Base-by-base conservation (phyloP, 2,329 filamentous ascomycete genomes). In the Taxawa tesnikishii region DNA sequence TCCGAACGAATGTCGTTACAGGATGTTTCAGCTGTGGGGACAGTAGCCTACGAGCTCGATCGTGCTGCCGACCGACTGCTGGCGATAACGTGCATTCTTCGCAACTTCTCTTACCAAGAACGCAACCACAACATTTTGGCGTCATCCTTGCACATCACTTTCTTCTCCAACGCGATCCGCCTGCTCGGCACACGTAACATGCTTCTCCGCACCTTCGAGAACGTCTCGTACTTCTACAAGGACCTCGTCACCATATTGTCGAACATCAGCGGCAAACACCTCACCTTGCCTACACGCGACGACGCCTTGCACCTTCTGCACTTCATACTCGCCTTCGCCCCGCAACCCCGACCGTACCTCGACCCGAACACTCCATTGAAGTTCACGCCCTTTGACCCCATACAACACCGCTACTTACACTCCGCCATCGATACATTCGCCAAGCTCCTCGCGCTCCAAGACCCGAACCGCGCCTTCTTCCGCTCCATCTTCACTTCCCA, bases 201-300 rank as follows among this genome's bases (percentile, higher is more conserved):
- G 68, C 69, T 96, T 17, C 62, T 96, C 26, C 75, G 84, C 24
- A 83, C 77, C 3, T 72, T 90, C 43, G 67, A 72, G 48, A 94
- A 94, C 56, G 90, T 82, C 1, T 64, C 94, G 43, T 90, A 98
- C 55, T 88, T 96, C 47, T 93, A 94, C 83, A 98, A 98, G 59
- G 90, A 98, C 54, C 66, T 85, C 17, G 74, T 96, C 36, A 79
- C 84, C 11, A 75, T 93, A 43, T 65, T 98, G 33, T 94, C 88
- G 35, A 96, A 98, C 54, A 47, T 56, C 38, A 74, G 92, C 29
- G 77, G 85, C 6, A 75, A 82, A 28, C n/a, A n/a, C n/a, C 71
- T 96, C 32, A 79, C 88, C 49, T 65, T 98, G 24, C 80, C 85
- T 2, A 79, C 79, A 13, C 78, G 82, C 40, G 87, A 96, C 49